Base-by-base conservation (phyloP, 495 filamentous ascomycete genomes). In the Lentithecium fluviatile region DNA sequence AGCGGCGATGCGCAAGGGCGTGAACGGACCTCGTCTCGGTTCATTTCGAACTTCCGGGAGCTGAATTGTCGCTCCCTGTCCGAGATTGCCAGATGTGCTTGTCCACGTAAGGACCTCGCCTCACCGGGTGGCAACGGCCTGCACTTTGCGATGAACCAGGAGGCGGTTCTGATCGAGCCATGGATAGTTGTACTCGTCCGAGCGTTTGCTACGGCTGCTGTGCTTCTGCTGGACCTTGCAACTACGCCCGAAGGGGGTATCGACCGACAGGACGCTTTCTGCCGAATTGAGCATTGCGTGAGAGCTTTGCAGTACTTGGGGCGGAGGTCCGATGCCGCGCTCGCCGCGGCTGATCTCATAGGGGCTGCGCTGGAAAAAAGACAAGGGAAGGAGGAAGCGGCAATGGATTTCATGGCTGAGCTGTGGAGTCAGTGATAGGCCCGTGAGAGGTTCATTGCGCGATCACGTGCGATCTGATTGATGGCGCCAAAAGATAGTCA, bases 161-260 rank as follows among this genome's bases (percentile, higher is more conserved):
- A 71, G 5, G 76, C 76, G 1, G 66, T 78, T 23, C 58, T 80
- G 8, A 75, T 71, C 1, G 78, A 80, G 52, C 78, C 78, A 0
- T 80, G 77, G 75, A 80, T 77, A 2, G 66, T 69, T 4, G 70
- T 79, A 15, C 62, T 80, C 13, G 72, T 79, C 15, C 73, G 77
- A 26, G 70, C 71, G 6, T 78, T 80, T 58, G 69, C 68, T 6
- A 76, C 72, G 38, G 75, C 78, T 7, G 76, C 70, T 12, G 65
- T 68, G 12, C 63, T 76, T n/a, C 60, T 68, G 5, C 49, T 77
- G 0, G 61, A 74, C 0, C 43, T 42, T 29, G 13, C 20, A 20
- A n/a, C 26, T 26, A 25, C 10, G 51, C 56, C 47, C 0, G 49
- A 68, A 13, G 38, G 57, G 11, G 59, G 36, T 1, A 49, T 67